Percentiles rank a stretch among this genome's conserved stretches.
phyloP scores from a whole-genome alignment of 768 basidiomycete genomes.

The Coprinopsis sp. region DNA sequence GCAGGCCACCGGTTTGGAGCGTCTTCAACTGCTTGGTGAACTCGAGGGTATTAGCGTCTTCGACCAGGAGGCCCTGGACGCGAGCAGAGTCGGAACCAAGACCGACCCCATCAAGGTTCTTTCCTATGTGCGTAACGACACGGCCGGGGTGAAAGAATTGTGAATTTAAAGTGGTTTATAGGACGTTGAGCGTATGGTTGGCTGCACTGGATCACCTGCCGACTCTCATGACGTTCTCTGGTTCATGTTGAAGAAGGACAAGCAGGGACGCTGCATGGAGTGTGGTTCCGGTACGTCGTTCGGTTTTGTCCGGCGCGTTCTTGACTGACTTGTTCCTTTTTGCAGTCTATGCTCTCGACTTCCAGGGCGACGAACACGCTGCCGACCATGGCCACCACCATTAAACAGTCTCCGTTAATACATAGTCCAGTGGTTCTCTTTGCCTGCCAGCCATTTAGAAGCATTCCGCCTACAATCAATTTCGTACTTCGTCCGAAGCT shows the following conservation, averaged over 20 bases:
- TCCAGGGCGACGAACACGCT: constrained; percentile 53
- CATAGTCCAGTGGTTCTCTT: no score
- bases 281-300: constrained; percentile 79
- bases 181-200: constrained; percentile 81
- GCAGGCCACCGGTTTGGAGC: constrained; percentile 95
- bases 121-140: constrained; percentile 63
- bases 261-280: constrained; percentile 80
- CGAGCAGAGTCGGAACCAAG: constrained; percentile 83
- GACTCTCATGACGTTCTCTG: constrained; percentile 94
- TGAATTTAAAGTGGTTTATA: constrained; percentile 24
- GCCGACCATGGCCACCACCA: constrained; percentile 44
- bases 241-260: constrained; percentile 65
- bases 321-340: constrained; percentile 3
- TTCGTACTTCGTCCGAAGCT: no score
- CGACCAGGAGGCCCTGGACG: constrained; percentile 79
- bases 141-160: constrained; percentile 1
- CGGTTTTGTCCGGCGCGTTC: constrained; percentile 1
- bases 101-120: constrained; percentile 83
- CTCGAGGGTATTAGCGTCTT: constrained; percentile 87
- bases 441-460: not conserved
- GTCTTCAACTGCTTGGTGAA: constrained; percentile 87
- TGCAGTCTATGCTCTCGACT: constrained; percentile 71
- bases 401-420: not conserved
- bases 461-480: no score
- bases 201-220: constrained; percentile 91